Evolutionary conservation across 345 rosid species (phyloP), one percentile per base, ranked within the genome.

Genomic region (Hypericum androsaemum): DNA sequence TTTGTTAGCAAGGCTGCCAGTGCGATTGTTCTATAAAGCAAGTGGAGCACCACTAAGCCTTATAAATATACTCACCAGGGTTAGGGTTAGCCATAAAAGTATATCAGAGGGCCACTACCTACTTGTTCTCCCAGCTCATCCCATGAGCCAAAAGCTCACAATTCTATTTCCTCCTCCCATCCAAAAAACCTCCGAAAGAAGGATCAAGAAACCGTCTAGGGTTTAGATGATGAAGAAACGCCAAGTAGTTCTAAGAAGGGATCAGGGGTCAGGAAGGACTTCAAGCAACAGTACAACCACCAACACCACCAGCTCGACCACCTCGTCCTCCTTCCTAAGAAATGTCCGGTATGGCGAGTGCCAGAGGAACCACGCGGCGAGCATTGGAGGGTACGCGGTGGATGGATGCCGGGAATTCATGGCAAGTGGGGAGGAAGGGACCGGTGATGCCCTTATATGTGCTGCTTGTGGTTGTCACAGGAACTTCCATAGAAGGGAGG

Each of bases 331-430:
- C 1, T 45, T 52, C 52, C 52, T 57, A 10, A 58, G 64, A 13
- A 67, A 43, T 47, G 63, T 63, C 40, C 67, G 80, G 39, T 83
- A 83, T 35, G 71, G 67, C 1, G 94, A 84, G 79, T 84, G 94
- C 49, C 86, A 77, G 54, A 81, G 76, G 82, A 84, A 84, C 64
- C 94, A 84, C 43, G 88, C 94, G 10, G 79, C 86, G 3, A 75
- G 75, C 56, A 79, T 76, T 13, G 94, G 94, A 50, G 88, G 94
- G 37, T 79, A 81, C 37, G 86, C 88, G 9, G 82, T 84, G 0
- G 94, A 84, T 35, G 94, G 94, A 8, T 84, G 94, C 74, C 74
- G 88, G 43, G 94, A 84, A 66, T 84, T 84, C 79, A 74, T 80
- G 86, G 77, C 84, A 0, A 64, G 66, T 45, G 84, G 87, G 2